phyloP scores from a whole-genome alignment of 495 filamentous ascomycete species.

The Neurospora pannonica region DNA sequence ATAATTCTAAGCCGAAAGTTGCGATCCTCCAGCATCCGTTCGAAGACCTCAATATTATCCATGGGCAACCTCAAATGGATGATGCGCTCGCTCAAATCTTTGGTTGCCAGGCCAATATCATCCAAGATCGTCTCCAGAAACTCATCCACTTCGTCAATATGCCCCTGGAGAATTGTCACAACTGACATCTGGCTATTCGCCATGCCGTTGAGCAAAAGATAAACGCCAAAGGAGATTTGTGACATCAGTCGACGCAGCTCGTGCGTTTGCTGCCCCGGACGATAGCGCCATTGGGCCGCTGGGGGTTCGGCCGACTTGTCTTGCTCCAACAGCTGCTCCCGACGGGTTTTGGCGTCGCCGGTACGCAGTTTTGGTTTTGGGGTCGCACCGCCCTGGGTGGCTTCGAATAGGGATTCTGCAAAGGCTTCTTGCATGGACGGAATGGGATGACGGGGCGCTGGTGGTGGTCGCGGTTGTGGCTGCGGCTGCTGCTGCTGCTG shows the following conservation, averaged over 20 bases:
- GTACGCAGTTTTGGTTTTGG: conserved; percentile 43
- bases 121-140: conserved; percentile 79
- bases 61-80: conserved; percentile 75
- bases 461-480: conserved; percentile 8
- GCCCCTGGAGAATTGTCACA: conserved; percentile 77
- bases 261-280: conserved; percentile 58
- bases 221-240: conserved; percentile 88
- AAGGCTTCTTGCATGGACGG: conserved; percentile 82
- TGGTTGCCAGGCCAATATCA: conserved; percentile 72
- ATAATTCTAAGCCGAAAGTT: conserved; percentile 73
- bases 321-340: conserved; percentile 59
- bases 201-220: conserved; percentile 73
- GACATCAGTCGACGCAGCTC: conserved; percentile 83
- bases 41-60: conserved; percentile 73
- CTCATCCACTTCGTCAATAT: conserved; percentile 88
- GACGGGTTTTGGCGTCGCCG: conserved; percentile 55
- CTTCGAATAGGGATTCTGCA: conserved; percentile 80
- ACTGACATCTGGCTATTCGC: conserved; percentile 84
- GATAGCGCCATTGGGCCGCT: conserved; percentile 64
- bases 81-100: conserved; percentile 64
- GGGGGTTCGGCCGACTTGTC: conserved; percentile 49
- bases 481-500: not conserved
- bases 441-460: conserved; percentile 50
- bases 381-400: conserved; percentile 37
- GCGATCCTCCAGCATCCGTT: conserved; percentile 78